These are phyloP conservation scores for Sclerotinia subarctica DNA, from an alignment of 2,329 filamentous ascomycete genomes.

Conservation along the genomic window DNA sequence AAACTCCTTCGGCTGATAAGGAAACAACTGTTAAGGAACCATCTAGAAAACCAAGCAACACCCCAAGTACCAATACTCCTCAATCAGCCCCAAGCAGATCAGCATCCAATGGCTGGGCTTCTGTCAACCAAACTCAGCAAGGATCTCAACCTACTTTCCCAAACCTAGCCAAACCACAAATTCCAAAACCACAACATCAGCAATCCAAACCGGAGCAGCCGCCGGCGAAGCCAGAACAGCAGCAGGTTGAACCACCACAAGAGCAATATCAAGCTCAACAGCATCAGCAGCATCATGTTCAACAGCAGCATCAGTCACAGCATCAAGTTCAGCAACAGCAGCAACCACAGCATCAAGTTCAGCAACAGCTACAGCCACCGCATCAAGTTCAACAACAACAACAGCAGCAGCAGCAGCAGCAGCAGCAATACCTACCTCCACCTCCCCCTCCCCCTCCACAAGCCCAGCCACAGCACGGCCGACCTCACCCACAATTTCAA, in stretches of 20 bases:
- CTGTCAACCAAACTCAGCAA: constrained; percentile 21
- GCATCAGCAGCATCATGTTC: background rate
- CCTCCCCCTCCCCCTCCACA: background rate
- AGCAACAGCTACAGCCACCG: background rate
- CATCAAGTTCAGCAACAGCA: background rate
- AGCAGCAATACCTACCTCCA: background rate
- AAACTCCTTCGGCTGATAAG: constrained; percentile 4
- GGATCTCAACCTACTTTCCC: constrained; percentile 12
- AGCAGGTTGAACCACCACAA: background rate
- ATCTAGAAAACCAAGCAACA: constrained; percentile 10
- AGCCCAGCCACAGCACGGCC: background rate
- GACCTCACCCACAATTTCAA: constrained; percentile 13
- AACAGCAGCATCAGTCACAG: background rate
- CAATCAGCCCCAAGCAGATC: constrained; percentile 15
- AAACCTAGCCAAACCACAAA: constrained; percentile 7
- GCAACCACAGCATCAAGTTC: background rate
- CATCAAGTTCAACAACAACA: background rate
- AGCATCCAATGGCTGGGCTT: constrained; percentile 19
- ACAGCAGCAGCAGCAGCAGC: background rate
- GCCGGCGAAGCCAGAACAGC: background rate
- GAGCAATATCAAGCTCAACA: background rate
- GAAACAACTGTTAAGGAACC: background rate
- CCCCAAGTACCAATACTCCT: constrained; percentile 10
- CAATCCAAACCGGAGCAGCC: constrained; percentile 1
- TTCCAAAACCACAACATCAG: constrained; percentile 15